Base-by-base conservation (phyloP, 164 flowering plant species). In the Aristolochia contorta region DNA sequence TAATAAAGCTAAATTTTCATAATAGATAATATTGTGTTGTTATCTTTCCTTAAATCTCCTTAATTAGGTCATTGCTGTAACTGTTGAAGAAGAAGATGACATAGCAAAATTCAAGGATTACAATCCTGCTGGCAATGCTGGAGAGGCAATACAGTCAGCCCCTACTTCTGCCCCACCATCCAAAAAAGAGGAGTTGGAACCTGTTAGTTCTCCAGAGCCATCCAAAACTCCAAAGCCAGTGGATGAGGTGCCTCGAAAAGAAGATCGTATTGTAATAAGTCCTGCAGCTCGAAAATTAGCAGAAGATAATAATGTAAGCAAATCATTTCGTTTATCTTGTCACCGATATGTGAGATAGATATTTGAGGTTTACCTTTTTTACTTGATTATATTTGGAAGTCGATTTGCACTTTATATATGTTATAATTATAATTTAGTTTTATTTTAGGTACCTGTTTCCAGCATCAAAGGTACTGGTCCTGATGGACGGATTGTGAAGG, bases 1-100 rank as follows among this genome's bases (percentile, higher is more conserved):
- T 27, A 2, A 27, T 27, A 5, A 27, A 27, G 30, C 5, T 27
- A 37, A 37, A 37, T 37, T 32, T 16, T n/a, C 7, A 43, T 2
- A 13, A 20, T 43, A 9, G 7, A 43, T 5, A 19, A 46, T 46
- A 16, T n/a, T 24, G n/a, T 19, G 46, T 47, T 53, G 50, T 15
- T 52, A 33, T 24, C 23, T 10, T 18, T 24, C 47, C 51, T 16
- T 62, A 10, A 27, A 51, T 19, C 41, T 56, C 32, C 59, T 63
- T 16, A 22, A 21, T 46, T 70, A 93, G 98, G 80, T 86, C 52
- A 93, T 93, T 80, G 91, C 89, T 23, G 77, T 93, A 46, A 90
- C 99, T 47, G 97, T 93, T 71, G 99, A 93, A 75, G 99, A 93
- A 41, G 97, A 90, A 72, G 95, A 77, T 16, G 92, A 88, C 68